These are phyloP conservation scores for Nothophytophthora sp. DNA, from an alignment of 352 stramenopile species.

Conservation along the genomic window DNA sequence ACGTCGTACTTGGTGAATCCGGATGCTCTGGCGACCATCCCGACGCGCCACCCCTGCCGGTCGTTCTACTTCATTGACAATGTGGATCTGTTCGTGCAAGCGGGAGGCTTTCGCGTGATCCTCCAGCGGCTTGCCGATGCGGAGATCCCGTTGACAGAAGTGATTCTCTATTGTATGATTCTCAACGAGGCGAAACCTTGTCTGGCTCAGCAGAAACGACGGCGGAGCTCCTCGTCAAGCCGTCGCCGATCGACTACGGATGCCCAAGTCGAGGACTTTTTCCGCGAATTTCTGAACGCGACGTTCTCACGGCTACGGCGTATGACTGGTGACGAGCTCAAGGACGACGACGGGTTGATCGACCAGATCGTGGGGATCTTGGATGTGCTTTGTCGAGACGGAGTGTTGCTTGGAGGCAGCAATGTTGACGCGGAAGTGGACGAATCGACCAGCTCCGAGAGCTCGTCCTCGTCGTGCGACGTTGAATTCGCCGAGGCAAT, in stretches of 20 bases:
- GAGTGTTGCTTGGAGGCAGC: conserved; percentile 44
- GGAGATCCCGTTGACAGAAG: conserved; percentile 53
- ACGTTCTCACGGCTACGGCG: conserved; percentile 64
- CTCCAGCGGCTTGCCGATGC: conserved; percentile 52
- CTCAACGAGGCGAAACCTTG: conserved; percentile 78
- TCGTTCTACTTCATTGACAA: conserved; percentile 86
- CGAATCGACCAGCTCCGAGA: conserved; percentile 16
- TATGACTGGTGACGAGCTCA: conserved; percentile 74
- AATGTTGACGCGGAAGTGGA: conserved; percentile 27
- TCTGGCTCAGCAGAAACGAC: conserved; percentile 58
- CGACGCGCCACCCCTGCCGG: conserved; percentile 66
- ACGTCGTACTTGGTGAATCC: conserved; percentile 71
- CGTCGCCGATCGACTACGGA: conserved; percentile 33
- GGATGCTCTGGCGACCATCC: conserved; percentile 53
- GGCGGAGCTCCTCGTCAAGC: conserved; percentile 42
- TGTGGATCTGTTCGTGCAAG: conserved; percentile 86
- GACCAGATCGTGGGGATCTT: conserved; percentile 73
- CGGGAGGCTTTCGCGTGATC: conserved; percentile 73
- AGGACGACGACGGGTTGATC: conserved; percentile 79
- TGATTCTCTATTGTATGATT: conserved; percentile 70
- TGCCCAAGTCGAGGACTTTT: conserved; percentile 73
- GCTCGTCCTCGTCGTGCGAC: conserved; percentile 24
- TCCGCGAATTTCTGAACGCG: conserved; percentile 76
- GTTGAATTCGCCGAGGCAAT: conserved; percentile 69
- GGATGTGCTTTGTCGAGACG: conserved; percentile 73